Evolutionary conservation across 495 filamentous ascomycete genomes (phyloP).

Genomic region (Lasiosphaeriaceae sp.): DNA sequence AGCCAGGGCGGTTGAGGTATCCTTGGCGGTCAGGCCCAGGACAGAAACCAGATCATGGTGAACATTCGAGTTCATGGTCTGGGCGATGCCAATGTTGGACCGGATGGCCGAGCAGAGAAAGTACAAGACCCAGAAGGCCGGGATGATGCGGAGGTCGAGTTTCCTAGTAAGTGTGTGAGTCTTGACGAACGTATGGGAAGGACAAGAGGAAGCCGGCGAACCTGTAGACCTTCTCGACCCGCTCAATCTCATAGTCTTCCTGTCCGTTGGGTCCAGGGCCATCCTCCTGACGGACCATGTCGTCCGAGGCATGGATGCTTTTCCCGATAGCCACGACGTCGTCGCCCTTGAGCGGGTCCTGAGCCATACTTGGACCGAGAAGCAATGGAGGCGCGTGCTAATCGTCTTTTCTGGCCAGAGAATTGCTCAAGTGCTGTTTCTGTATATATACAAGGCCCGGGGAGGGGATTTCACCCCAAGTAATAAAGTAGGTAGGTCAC

Average conservation of each 20-base stretch:
- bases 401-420: conserved; percentile 35
- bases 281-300: conserved; percentile 12
- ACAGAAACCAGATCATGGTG: conserved; percentile 66
- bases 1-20: conserved; percentile 78
- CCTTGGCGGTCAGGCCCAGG: conserved; percentile 62
- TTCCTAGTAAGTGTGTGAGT: conserved; percentile 44
- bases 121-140: conserved; percentile 91
- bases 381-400: conserved; percentile 53
- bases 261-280: conserved; percentile 19
- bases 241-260: conserved; percentile 46
- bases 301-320: conserved; percentile 14
- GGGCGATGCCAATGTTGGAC: conserved; percentile 83
- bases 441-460: background rate
- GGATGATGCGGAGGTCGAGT: conserved; percentile 79
- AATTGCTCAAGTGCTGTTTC: background rate
- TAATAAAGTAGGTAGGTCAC: background rate
- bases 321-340: conserved; percentile 27
- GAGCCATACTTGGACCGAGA: conserved; percentile 46
- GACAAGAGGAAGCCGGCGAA: conserved; percentile 22
- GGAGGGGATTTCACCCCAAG: background rate
- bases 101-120: conserved; percentile 89
- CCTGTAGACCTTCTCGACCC: conserved; percentile 62
- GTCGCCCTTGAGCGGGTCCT: conserved; percentile 14
- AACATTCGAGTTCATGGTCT: conserved; percentile 75
- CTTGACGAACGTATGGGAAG: background rate